phyloP scores from a whole-genome alignment of 2,329 filamentous ascomycete species.

The Penicillium decumbens region DNA sequence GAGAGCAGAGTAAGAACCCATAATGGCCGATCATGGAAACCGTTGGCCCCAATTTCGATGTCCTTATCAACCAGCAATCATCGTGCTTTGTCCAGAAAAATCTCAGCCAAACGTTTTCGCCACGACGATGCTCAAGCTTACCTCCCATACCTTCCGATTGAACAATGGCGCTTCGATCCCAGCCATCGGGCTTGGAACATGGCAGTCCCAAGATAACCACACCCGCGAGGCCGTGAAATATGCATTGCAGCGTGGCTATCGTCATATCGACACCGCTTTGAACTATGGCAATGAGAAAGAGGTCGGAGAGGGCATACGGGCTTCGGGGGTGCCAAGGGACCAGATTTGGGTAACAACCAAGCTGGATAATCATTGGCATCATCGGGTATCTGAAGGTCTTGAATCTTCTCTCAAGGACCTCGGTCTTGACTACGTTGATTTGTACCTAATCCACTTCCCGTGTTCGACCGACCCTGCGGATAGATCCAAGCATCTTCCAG shows the following conservation, averaged over 20 bases:
- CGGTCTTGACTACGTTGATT: constrained; percentile 32
- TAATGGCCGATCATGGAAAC: neutral
- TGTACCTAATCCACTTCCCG: constrained; percentile 30
- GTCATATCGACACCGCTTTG: constrained; percentile 50
- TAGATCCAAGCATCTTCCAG: neutral
- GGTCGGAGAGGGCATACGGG: constrained; percentile 36
- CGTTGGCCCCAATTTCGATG: neutral
- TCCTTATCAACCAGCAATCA: neutral
- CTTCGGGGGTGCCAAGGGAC: constrained; percentile 32
- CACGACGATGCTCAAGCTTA: neutral
- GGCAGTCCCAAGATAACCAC: constrained; percentile 62
- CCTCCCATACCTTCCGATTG: neutral
- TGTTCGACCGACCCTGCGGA: neutral
- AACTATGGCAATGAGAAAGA: constrained; percentile 44
- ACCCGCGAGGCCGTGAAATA: constrained; percentile 44
- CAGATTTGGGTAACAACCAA: constrained; percentile 36
- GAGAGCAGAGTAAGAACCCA: neutral
- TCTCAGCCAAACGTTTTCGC: neutral
- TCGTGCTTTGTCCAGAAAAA: neutral
- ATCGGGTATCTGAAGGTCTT: constrained; percentile 27
- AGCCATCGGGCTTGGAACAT: constrained; percentile 31
- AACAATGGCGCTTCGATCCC: neutral
- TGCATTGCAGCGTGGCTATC: constrained; percentile 49
- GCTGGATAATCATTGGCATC: constrained; percentile 30
- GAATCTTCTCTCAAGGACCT: constrained; percentile 27